Base-by-base conservation (phyloP, 331 rosid genomes). In the Cydonia oblonga region DNA sequence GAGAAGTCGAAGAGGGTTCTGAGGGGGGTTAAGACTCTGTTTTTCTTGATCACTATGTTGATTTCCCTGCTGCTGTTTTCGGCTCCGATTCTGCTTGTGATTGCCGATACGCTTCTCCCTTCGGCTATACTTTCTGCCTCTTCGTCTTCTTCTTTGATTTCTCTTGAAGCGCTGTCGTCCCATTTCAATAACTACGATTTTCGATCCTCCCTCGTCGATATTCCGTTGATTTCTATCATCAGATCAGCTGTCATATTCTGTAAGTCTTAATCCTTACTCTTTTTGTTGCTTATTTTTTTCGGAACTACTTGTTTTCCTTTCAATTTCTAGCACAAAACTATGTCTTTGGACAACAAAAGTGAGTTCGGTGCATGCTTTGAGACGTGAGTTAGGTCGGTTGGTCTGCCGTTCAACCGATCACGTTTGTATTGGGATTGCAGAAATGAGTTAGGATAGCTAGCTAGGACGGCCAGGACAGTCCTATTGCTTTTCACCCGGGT, bases 191-290 rank as follows among this genome's bases (percentile, higher is more conserved):
- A 86, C 87, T 95, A 95, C 84, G 96, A 95, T 72, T 95, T 91
- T 23, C 86, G 92, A 1, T 83, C 64, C 83, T 95, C 99, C 5
- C 97, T 91, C 72, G 67, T 91, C 59, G 99, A 95, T 51, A 91
- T 95, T 24, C 99, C 99, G 23, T 84, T 91, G 32, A 74, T 95
- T 13, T 95, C 97, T 35, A 75, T 89, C 5, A 22, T 87, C 3
- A 68, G 99, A 82, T 95, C 97, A 64, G 73, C 90, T 74, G 80
- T 95, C 82, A 95, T 95, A 56, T 74, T 95, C 79, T 90, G 97
- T 91, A 78, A 88, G 99, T 78, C 7, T 32, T 16, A 7, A 56
- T 24, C 64, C 4, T 3, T 2, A 59, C 30, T 23, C 32, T 25
- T 56, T 56, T 22, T 25, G 56, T 49, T 18, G 56, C 56, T 49